Evolutionary conservation across 768 basidiomycete genomes (phyloP), one percentile per base, ranked within the genome.

Genomic region (Paxillus ammoniavirescens): DNA sequence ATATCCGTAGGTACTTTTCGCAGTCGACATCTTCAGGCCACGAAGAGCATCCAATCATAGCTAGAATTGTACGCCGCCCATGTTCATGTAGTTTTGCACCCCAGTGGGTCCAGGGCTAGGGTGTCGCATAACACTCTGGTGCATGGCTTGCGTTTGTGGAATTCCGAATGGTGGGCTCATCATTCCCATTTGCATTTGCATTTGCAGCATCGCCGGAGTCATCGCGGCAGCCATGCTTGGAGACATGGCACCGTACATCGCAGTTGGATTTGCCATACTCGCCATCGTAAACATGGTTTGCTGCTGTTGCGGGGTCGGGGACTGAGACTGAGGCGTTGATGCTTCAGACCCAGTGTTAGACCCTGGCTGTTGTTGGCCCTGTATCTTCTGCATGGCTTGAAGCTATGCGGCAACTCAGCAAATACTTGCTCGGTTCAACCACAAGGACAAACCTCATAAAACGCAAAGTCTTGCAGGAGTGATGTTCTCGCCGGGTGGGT

Each of bases 401-500:
- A 93, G 73, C 89, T 93, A 49, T 52, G 60, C 21, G 38, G 46
- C 48, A 6, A 40, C 23, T 66, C 37, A 61, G 57, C 23, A 2
- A 45, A 13, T 45, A 47, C 47, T 23, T 42, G 30, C 21, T 23
- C 3, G 30, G 14, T 23, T 30, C 30, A 42, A 36, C 30, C 17
- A 12, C 6, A 57, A 9, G 14, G 28, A 62, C 78, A 30, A 60
- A 93, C 91, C 79, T 93, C 91, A 61, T 93, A 93, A 70, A 89
- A 93, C 13, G 89, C 91, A 64, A 92, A 93, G 70, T 97, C 95
- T 67, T 98, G 94, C 33, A 98, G 75, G 35, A 98, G 76, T 8
- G 93, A 94, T 2, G 97, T 98, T 63, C 93, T 83, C 5, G 93
- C 89, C 8, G 92, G 93, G 66, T 97, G 95, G 1, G 88, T 87